These are phyloP conservation scores for Pseudofabraea citricarpa DNA, from an alignment of 2,329 filamentous ascomycete species.

Conservation along the genomic window DNA sequence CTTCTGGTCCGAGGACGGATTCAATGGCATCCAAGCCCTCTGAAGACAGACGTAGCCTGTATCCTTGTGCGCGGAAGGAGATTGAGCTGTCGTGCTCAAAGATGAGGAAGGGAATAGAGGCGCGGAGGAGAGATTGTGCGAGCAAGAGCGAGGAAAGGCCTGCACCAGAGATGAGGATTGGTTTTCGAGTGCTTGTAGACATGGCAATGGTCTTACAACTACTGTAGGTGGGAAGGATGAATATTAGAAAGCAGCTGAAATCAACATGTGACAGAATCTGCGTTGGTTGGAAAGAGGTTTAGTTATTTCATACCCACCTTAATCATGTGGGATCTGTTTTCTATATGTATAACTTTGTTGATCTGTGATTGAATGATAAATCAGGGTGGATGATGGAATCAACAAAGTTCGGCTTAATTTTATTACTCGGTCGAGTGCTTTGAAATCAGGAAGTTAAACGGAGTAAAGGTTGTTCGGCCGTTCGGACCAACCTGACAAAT, in stretches of 20 bases:
- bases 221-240: conserved; percentile 1
- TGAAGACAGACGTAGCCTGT: conserved; percentile 51
- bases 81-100: conserved; percentile 41
- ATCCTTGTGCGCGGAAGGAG: conserved; percentile 57
- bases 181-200: conserved; percentile 24
- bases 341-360: too few relatives aligned
- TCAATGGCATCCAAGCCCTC: conserved; percentile 58
- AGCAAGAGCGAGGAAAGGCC: conserved; percentile 34
- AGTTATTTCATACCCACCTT: too few relatives aligned
- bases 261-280: too few relatives aligned
- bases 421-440: too few relatives aligned
- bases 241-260: conserved; percentile 2
- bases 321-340: too few relatives aligned
- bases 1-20: conserved; percentile 43
- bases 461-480: too few relatives aligned
- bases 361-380: too few relatives aligned
- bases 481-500: too few relatives aligned
- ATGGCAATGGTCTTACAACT: conserved; percentile 5
- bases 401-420: too few relatives aligned
- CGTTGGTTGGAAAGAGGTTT: too few relatives aligned
- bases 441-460: too few relatives aligned
- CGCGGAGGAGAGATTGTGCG: conserved; percentile 29
- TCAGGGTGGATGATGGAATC: too few relatives aligned
- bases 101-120: conserved; percentile 32
- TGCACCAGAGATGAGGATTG: conserved; percentile 35